A percentile compares a stretch with the other conserved stretches of the same genome.
These are phyloP conservation scores for Fusarium liriodendri DNA, from an alignment of 2,329 filamentous ascomycete genomes.

Conservation along the genomic window DNA sequence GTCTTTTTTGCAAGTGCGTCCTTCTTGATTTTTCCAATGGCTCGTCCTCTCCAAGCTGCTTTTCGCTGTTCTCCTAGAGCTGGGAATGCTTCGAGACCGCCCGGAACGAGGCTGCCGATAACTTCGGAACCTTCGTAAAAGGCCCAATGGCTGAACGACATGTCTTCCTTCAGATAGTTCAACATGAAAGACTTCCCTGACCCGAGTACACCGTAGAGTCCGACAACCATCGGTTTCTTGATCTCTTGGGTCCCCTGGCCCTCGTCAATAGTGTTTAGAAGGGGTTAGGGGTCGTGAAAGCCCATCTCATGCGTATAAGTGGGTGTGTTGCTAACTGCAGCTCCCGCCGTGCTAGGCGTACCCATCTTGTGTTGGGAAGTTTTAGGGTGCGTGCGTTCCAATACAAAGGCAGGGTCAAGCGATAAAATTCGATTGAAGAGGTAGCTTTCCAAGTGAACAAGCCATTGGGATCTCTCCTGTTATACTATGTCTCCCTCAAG, in stretches of 20 bases:
- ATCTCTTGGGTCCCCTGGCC: background rate
- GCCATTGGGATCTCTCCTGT: too few species aligned
- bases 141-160: conserved; percentile 46
- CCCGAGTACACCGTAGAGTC: conserved; percentile 66
- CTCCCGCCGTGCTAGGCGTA: too few species aligned
- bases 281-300: too few species aligned
- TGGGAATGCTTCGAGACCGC: conserved; percentile 62
- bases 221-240: conserved; percentile 56
- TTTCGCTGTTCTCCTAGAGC: conserved; percentile 51
- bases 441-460: too few species aligned
- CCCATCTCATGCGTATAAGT: too few species aligned
- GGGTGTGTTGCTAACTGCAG: too few species aligned
- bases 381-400: too few species aligned
- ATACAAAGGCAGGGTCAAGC: too few species aligned
- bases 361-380: too few species aligned
- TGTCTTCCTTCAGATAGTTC: conserved; percentile 48
- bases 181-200: conserved; percentile 64
- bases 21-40: conserved; percentile 58
- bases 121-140: conserved; percentile 66
- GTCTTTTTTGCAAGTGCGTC: conserved; percentile 49
- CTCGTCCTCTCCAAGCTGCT: conserved; percentile 51
- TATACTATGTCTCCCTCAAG: background rate
- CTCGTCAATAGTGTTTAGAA: too few species aligned
- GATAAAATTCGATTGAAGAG: too few species aligned
- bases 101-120: conserved; percentile 55